Percentiles rank a stretch among this genome's conserved stretches.
Evolutionary conservation across 805 yeast species (phyloP).

Genomic region (Candida maris): DNA sequence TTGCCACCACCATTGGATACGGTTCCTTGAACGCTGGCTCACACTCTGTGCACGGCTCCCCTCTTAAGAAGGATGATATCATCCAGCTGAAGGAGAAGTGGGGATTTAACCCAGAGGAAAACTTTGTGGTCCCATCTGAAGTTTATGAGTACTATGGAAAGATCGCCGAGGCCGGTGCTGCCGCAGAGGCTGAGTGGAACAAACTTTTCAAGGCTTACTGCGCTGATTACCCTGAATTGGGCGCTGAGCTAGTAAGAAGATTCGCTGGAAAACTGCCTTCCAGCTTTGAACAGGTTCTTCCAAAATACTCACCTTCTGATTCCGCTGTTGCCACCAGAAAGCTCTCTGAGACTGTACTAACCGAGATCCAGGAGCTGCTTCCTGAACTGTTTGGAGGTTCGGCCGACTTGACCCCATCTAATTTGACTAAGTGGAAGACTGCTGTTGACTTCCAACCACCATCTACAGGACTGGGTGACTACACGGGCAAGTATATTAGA

Average conservation of each 20-base stretch:
- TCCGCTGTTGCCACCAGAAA: slow-evolving; percentile 90
- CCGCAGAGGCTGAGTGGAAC: slow-evolving; percentile 75
- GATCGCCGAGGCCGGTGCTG: slow-evolving; percentile 59
- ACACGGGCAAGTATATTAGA: slow-evolving; percentile 90
- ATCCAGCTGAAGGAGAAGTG: slow-evolving; percentile 76
- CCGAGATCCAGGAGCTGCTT: slow-evolving; percentile 53
- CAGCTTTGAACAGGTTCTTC: slow-evolving; percentile 75
- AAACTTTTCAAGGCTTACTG: slow-evolving; percentile 55
- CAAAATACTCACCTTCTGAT: slow-evolving; percentile 75
- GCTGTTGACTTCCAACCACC: slow-evolving; percentile 94
- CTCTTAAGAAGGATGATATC: slow-evolving; percentile 90
- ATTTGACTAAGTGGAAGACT: slow-evolving; percentile 82
- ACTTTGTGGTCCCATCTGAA: slow-evolving; percentile 77
- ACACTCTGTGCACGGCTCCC: slow-evolving; percentile 93
- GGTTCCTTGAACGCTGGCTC: slow-evolving; percentile 87
- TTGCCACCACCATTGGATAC: slow-evolving; percentile 89
- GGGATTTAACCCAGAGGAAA: slow-evolving; percentile 85
- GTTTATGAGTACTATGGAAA: slow-evolving; percentile 67
- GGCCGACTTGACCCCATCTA: slow-evolving; percentile 96
- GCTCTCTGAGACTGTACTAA: slow-evolving; percentile 78
- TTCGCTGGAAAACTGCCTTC: slow-evolving; percentile 72
- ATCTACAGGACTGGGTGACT: slow-evolving; percentile 73
- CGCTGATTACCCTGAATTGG: slow-evolving; percentile 70
- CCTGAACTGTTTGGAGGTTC: slow-evolving; percentile 98
- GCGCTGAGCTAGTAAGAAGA: slow-evolving; percentile 78